Evolutionary conservation across 805 yeast species (phyloP).

Genomic region (Saturnispora diversa): DNA sequence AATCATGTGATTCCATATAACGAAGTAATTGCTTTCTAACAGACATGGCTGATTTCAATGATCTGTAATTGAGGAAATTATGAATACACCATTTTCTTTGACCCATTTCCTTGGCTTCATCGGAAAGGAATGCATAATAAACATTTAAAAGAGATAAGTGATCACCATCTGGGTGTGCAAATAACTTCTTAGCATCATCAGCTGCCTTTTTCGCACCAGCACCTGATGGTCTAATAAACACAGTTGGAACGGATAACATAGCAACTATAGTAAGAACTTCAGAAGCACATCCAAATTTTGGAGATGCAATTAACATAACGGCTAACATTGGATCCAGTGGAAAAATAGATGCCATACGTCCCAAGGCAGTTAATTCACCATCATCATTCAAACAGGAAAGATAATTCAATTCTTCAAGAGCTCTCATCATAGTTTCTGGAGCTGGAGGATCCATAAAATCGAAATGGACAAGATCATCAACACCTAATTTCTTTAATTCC

Average conservation of each 20-base stretch:
- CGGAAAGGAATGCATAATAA: slow-evolving; percentile 71
- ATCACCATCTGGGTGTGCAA: slow-evolving; percentile 93
- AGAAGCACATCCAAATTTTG: slow-evolving; percentile 78
- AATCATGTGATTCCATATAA: slow-evolving; percentile 72
- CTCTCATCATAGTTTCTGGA: slow-evolving; percentile 99
- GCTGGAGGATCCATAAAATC: slow-evolving; percentile 99
- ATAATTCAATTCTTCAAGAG: slow-evolving; percentile 89
- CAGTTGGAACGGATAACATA: slow-evolving; percentile 83
- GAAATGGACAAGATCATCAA: slow-evolving; percentile 93
- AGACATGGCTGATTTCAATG: slow-evolving; percentile 76
- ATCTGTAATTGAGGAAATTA: slow-evolving; percentile 75
- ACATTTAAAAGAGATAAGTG: slow-evolving; percentile 87
- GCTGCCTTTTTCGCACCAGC: slow-evolving; percentile 80
- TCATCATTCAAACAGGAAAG: slow-evolving; percentile 85
- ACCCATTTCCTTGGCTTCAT: slow-evolving; percentile 61
- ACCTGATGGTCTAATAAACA: slow-evolving; percentile 88
- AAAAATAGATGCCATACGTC: slow-evolving; percentile 84
- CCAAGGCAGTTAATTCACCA: slow-evolving; percentile 82
- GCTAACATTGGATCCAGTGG: slow-evolving; percentile 96
- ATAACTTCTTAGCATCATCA: slow-evolving; percentile 78
- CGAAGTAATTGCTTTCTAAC: slow-evolving; percentile 78
- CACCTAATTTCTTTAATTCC: slow-evolving; percentile 87
- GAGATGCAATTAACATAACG: slow-evolving; percentile 82
- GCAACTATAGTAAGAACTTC: slow-evolving; percentile 87
- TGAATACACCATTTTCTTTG: slow-evolving; percentile 85